Percentiles rank a stretch among this genome's conserved stretches.
These are phyloP conservation scores for Annulohypoxylon stygium DNA, from an alignment of 495 filamentous ascomycete species.

Conservation along the genomic window DNA sequence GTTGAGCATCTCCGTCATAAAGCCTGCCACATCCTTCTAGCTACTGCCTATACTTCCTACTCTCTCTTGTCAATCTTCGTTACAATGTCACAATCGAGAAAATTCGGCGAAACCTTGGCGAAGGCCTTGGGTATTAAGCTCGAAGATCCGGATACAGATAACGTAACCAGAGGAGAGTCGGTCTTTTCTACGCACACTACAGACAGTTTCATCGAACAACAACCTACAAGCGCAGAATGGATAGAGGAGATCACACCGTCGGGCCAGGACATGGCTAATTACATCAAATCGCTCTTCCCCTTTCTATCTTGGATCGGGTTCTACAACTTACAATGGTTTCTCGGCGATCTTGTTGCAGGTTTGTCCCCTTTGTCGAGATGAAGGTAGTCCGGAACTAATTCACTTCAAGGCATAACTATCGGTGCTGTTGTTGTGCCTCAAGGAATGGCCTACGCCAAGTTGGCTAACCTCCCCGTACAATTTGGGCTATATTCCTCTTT, in stretches of 20 bases:
- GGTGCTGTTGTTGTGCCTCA: constrained; percentile 97
- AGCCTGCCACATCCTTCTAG: neutral
- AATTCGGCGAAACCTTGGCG: constrained; percentile 79
- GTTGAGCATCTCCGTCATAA: neutral
- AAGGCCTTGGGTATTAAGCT: constrained; percentile 89
- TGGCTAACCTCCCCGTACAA: constrained; percentile 81
- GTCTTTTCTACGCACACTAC: constrained; percentile 79
- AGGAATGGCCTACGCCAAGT: constrained; percentile 94
- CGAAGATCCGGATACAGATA: constrained; percentile 67
- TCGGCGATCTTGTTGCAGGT: constrained; percentile 93
- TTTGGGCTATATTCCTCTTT: constrained; percentile 97
- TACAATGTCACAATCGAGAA: constrained; percentile 42
- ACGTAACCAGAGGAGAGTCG: constrained; percentile 79
- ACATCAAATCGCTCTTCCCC: constrained; percentile 81
- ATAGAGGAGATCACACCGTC: constrained; percentile 72
- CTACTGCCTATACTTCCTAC: neutral
- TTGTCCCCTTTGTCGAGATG: constrained; percentile 46
- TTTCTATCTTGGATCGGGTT: constrained; percentile 87
- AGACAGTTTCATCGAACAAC: constrained; percentile 86
- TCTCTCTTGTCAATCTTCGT: neutral
- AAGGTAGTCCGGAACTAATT: constrained; percentile 30
- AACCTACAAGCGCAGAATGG: constrained; percentile 82
- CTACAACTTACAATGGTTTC: constrained; percentile 91
- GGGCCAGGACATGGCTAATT: constrained; percentile 64
- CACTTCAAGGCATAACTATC: constrained; percentile 81